phyloP scores from a whole-genome alignment of 805 yeast species.

The Pichia insulana region DNA sequence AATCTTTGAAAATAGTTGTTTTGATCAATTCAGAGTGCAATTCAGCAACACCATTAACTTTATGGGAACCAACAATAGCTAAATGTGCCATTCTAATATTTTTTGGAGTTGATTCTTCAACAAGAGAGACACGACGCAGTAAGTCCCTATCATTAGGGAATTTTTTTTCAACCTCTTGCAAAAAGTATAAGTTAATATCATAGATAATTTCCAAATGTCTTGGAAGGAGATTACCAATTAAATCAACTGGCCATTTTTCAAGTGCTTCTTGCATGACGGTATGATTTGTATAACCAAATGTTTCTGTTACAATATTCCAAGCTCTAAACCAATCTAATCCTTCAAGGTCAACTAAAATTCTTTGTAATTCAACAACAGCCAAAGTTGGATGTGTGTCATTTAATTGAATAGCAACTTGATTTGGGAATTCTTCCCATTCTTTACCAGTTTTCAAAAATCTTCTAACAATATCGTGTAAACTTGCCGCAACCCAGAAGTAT shows the following conservation, averaged over 20 bases:
- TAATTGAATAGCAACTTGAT: conserved; percentile 82
- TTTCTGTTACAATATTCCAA: conserved; percentile 71
- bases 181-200: conserved; percentile 72
- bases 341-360: conserved; percentile 79
- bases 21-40: conserved; percentile 84
- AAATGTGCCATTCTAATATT: conserved; percentile 87
- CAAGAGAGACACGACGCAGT: conserved; percentile 64
- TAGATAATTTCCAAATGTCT: conserved; percentile 87
- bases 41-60: conserved; percentile 94
- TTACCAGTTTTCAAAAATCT: conserved; percentile 72
- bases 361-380: conserved; percentile 82
- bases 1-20: conserved; percentile 85
- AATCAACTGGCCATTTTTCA: conserved; percentile 90
- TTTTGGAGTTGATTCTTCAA: conserved; percentile 75
- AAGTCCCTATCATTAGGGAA: conserved; percentile 71
- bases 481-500: conserved; percentile 95
- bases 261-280: conserved; percentile 93
- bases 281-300: conserved; percentile 90
- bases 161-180: conserved; percentile 61
- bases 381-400: conserved; percentile 93
- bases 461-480: conserved; percentile 82
- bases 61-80: conserved; percentile 88
- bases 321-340: conserved; percentile 75
- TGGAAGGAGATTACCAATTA: conserved; percentile 72
- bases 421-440: conserved; percentile 78